These are phyloP conservation scores for Saccharomycopsis fodiens DNA, from an alignment of 805 yeast genomes.

Conservation along the genomic window DNA sequence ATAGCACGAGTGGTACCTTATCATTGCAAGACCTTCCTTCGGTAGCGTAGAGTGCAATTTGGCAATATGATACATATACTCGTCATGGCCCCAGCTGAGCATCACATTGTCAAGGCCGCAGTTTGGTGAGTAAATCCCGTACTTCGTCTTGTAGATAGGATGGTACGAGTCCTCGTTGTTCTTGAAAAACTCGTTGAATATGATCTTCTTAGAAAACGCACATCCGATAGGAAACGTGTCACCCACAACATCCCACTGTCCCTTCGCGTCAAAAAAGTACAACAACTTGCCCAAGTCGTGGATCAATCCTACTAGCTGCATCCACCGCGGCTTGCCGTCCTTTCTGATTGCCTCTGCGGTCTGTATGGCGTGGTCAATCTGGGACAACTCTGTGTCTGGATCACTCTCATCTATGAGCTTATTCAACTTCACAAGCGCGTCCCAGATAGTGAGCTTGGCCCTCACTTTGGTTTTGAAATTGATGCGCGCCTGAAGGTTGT, in stretches of 20 bases:
- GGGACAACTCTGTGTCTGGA: slow-evolving; percentile 69
- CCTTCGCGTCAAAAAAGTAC: slow-evolving; percentile 63
- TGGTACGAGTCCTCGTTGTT: slow-evolving; percentile 53
- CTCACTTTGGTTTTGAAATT: slow-evolving; percentile 61
- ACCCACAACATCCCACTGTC: slow-evolving; percentile 79
- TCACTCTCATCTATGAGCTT: slow-evolving; percentile 62
- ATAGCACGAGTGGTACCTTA: slow-evolving; percentile 65
- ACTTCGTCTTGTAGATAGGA: slow-evolving; percentile 58
- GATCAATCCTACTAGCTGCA: slow-evolving; percentile 63
- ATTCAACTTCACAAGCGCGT: slow-evolving; percentile 54
- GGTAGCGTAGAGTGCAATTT: slow-evolving; percentile 57
- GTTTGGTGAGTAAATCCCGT: slow-evolving; percentile 54
- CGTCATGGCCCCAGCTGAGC: slow-evolving; percentile 78
- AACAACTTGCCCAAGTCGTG: slow-evolving; percentile 66
- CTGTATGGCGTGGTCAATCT: slow-evolving; percentile 68
- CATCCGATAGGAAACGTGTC: slow-evolving; percentile 77
- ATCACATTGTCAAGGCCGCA: slow-evolving; percentile 66
- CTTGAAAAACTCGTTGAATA: slow-evolving; percentile 52
- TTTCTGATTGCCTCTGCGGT: slow-evolving; percentile 68
- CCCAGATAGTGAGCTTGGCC: slow-evolving; percentile 68
- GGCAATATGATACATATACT: slow-evolving; percentile 68
- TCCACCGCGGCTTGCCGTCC: slow-evolving; percentile 68
- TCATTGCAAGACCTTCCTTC: slow-evolving; percentile 63
- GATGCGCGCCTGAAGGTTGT: slow-evolving; percentile 62
- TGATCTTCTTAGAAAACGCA: slow-evolving; percentile 49